A percentile compares a stretch with the other conserved stretches of the same genome.
Evolutionary conservation across 2,329 filamentous ascomycete genomes (phyloP).

Genomic region (Diaporthe sp.): DNA sequence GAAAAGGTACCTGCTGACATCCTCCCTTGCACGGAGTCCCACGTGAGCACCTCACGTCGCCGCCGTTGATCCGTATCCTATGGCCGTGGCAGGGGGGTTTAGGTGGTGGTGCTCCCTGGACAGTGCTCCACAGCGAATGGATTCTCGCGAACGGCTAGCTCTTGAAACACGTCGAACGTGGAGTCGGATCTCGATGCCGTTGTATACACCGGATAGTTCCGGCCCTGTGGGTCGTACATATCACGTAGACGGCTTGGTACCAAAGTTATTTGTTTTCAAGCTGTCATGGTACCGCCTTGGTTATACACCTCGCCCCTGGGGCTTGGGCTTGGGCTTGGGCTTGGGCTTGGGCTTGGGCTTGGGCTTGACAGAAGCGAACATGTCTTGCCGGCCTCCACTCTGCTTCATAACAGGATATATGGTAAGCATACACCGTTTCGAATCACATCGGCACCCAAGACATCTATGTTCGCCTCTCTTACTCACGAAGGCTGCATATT

Average conservation of each 20-base stretch:
- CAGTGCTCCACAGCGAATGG: conserved; percentile 21
- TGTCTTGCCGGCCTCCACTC: not conserved
- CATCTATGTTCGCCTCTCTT: rapidly evolving
- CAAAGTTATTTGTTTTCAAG: not conserved
- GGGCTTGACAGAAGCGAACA: not conserved
- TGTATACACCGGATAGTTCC: not conserved
- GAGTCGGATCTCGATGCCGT: not conserved
- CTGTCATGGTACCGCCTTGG: not conserved
- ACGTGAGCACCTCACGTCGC: not conserved
- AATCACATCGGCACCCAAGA: not conserved
- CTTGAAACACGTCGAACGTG: conserved; percentile 14
- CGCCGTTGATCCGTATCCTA: not conserved
- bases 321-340: too few species aligned
- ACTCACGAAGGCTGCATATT: not conserved
- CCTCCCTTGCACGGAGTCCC: not conserved
- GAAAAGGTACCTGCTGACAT: not conserved
- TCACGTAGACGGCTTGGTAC: not conserved
- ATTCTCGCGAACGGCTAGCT: conserved; percentile 5
- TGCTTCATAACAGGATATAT: not conserved
- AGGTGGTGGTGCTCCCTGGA: not conserved
- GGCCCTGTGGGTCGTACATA: not conserved
- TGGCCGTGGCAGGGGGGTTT: not conserved
- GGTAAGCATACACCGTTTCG: not conserved
- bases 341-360: too few species aligned
- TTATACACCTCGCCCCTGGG: not conserved